phyloP scores from a whole-genome alignment of 1,284 basidiomycete species.

The Phaffia rhodozyma region DNA sequence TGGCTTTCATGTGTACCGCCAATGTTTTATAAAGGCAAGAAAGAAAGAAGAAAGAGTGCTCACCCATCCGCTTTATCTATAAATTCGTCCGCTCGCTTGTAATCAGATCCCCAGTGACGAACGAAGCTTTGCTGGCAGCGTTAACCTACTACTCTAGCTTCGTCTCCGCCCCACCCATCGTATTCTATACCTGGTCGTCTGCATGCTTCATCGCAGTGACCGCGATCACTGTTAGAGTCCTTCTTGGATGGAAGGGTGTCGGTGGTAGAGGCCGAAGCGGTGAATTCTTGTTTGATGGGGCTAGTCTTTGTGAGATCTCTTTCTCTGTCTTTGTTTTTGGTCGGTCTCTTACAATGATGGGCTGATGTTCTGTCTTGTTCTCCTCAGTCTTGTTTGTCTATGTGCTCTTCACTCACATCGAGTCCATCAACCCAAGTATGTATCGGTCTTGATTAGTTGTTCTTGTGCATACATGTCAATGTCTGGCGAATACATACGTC shows the following conservation, averaged over 20 bases:
- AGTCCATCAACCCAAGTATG: slow-evolving; percentile 13
- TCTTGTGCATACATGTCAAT: background rate
- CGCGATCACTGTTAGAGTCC: background rate
- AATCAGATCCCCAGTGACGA: slow-evolving; percentile 7
- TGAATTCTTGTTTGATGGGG: slow-evolving; percentile 16
- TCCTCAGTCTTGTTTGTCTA: slow-evolving; percentile 14
- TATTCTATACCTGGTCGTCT: slow-evolving; percentile 6
- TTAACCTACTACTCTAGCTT: slow-evolving; percentile 15
- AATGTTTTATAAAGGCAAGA: background rate
- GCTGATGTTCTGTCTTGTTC: background rate
- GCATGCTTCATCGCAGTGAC: background rate
- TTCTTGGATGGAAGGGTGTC: background rate
- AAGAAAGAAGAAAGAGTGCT: too few relatives aligned
- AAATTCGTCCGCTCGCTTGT: background rate
- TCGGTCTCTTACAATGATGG: background rate
- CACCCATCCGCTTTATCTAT: slow-evolving; percentile 12
- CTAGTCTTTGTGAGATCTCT: slow-evolving; percentile 12
- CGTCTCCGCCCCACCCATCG: slow-evolving; percentile 14
- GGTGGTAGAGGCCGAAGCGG: slow-evolving; percentile 6
- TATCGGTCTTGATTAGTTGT: background rate
- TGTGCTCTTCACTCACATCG: slow-evolving; percentile 8
- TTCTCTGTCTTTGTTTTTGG: background rate
- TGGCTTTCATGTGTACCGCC: slow-evolving; percentile 1
- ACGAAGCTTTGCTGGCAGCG: slow-evolving; percentile 8
- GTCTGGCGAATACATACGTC: too few relatives aligned